phyloP scores from a whole-genome alignment of 208 protist genomes.

The Leishmania martiniquensis region DNA sequence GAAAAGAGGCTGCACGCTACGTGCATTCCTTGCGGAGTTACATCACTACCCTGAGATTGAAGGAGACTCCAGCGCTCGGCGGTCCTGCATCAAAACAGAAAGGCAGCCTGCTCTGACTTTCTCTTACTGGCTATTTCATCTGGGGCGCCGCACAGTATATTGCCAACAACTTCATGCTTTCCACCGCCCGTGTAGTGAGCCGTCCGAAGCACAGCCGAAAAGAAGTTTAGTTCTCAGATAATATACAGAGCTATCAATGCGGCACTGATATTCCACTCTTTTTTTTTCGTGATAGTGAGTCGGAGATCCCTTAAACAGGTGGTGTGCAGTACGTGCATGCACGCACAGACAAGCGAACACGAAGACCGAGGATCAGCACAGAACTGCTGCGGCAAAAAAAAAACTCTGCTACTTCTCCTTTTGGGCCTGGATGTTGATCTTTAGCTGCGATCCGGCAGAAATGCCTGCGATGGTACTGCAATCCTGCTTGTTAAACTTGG shows the following conservation, averaged over 20 bases:
- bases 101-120: neutral
- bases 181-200: neutral
- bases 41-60: neutral
- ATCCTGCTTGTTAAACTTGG: slow-evolving; percentile 75
- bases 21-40: neutral
- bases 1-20: neutral
- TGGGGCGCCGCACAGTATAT: neutral
- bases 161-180: neutral
- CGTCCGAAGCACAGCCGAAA: neutral
- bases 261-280: neutral
- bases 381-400: too few relatives aligned
- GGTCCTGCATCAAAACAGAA: neutral
- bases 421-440: slow-evolving; percentile 90
- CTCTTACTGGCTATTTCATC: neutral
- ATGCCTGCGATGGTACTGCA: slow-evolving; percentile 73
- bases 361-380: neutral
- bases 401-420: slow-evolving; percentile 23
- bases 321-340: neutral
- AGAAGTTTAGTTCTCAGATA: slow-evolving; percentile 2
- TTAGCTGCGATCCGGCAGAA: slow-evolving; percentile 79
- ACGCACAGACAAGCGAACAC: slow-evolving; percentile 3
- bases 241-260: neutral
- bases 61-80: neutral
- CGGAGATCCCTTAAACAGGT: neutral
- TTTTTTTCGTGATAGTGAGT: neutral